phyloP scores from a whole-genome alignment of 1,284 basidiomycete genomes.

The Cutaneotrichosporon sp. region DNA sequence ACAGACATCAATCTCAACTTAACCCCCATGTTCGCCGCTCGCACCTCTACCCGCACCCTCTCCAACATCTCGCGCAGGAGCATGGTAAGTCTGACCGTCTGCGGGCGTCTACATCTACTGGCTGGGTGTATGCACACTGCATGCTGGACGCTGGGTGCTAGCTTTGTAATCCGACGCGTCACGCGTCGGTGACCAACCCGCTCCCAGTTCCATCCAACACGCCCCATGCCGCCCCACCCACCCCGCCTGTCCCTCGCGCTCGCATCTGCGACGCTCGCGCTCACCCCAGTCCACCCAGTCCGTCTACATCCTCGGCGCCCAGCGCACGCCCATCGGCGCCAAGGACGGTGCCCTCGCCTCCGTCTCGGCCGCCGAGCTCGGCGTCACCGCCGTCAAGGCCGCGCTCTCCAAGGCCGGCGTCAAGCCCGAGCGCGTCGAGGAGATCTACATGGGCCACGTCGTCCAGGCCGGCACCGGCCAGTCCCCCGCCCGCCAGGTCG shows the following conservation, averaged over 20 bases:
- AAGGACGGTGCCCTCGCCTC: slow-evolving; percentile 87
- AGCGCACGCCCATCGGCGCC: slow-evolving; percentile 91
- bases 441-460: slow-evolving; percentile 96
- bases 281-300: slow-evolving; percentile 59
- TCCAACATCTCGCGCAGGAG: slow-evolving; percentile 23
- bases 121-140: no score
- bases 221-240: no score
- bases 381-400: slow-evolving; percentile 83
- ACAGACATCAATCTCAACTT: neutral
- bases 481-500: slow-evolving; percentile 93
- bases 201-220: no score
- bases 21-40: slow-evolving; percentile 22
- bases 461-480: slow-evolving; percentile 95
- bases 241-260: no score
- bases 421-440: slow-evolving; percentile 80
- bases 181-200: no score
- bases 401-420: slow-evolving; percentile 80
- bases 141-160: neutral
- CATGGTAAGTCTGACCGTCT: no score
- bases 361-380: slow-evolving; percentile 88
- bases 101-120: no score
- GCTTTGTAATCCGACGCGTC: neutral
- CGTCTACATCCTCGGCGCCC: slow-evolving; percentile 93
- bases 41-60: slow-evolving; percentile 21
- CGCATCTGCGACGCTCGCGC: neutral